Conservation (phyloP, 2,329 filamentous ascomycete species). For the Torrubiellomyces zombiae region DNA sequence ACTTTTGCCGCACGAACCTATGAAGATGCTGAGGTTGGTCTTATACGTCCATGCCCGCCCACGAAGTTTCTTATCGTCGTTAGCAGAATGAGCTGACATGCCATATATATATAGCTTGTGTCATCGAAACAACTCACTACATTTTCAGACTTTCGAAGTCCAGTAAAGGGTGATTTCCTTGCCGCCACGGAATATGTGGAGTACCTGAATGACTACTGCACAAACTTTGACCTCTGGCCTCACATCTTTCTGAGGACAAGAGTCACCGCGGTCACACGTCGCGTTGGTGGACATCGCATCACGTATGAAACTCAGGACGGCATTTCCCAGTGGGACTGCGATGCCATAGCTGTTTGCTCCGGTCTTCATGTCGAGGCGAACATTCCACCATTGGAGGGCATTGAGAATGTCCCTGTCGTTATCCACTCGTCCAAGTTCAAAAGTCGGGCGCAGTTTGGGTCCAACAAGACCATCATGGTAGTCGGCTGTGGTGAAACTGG, state of each 20-base stretch:
- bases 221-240: constrained; percentile 19
- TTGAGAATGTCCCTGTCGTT: constrained; percentile 16
- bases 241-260: constrained; percentile 17
- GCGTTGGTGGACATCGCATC: constrained; percentile 3
- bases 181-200: constrained; percentile 17
- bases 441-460: constrained; percentile 18
- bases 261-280: constrained; percentile 11
- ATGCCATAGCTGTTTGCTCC: constrained; percentile 26
- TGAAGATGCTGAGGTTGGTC: constrained; percentile 25
- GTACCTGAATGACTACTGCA: constrained; percentile 23
- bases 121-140: constrained; percentile 29
- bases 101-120: constrained; percentile 15
- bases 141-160: constrained; percentile 27
- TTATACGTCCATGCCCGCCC: no score
- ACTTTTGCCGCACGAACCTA: constrained; percentile 25
- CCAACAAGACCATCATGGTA: constrained; percentile 22
- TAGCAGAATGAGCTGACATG: no score
- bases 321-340: constrained; percentile 15
- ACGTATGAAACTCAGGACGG: neutral
- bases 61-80: constrained; percentile 1
- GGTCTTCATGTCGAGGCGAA: constrained; percentile 23
- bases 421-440: constrained; percentile 29
- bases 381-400: constrained; percentile 19
- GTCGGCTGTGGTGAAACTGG: constrained; percentile 27
- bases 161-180: constrained; percentile 23